phyloP scores from a whole-genome alignment of 2,329 filamentous ascomycete genomes.

The Clonostachys chloroleuca region DNA sequence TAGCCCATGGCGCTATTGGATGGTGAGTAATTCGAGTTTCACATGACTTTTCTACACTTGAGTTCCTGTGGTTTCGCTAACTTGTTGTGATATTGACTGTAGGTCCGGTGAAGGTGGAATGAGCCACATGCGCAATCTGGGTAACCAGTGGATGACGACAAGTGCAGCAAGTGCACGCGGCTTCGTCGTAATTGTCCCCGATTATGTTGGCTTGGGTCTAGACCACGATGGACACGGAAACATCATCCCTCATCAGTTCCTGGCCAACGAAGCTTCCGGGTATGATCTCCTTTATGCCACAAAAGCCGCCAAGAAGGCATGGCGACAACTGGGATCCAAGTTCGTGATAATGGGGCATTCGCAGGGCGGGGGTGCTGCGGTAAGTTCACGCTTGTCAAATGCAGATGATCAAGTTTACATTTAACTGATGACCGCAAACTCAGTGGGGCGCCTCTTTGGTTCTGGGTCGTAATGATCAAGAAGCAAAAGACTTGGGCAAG shows the following conservation, averaged over 20 bases:
- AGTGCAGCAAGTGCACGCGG: conserved; percentile 14
- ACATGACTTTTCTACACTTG: no score
- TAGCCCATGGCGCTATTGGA: no score
- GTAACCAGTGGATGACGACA: no score
- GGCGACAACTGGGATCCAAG: conserved; percentile 15
- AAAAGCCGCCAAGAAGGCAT: conserved; percentile 31
- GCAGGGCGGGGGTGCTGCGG: conserved; percentile 34
- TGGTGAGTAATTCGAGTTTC: no score
- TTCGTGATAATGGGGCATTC: conserved; percentile 40
- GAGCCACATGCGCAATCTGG: no score
- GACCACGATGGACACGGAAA: conserved; percentile 20
- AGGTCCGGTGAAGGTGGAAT: no score
- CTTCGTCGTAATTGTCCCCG: conserved; percentile 35
- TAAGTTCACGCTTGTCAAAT: no score
- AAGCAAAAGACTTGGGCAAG: background rate
- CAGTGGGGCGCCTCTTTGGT: conserved; percentile 21
- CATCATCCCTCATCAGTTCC: conserved; percentile 31
- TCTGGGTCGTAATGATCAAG: conserved; percentile 8
- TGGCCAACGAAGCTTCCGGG: conserved; percentile 25
- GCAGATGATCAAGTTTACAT: no score
- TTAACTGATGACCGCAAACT: no score
- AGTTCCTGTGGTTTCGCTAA: no score
- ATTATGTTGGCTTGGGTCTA: conserved; percentile 38
- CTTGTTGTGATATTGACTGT: no score
- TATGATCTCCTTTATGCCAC: conserved; percentile 36